Conservation (phyloP, 2,329 filamentous ascomycete species). For the Trichocomaceae sp. region DNA sequence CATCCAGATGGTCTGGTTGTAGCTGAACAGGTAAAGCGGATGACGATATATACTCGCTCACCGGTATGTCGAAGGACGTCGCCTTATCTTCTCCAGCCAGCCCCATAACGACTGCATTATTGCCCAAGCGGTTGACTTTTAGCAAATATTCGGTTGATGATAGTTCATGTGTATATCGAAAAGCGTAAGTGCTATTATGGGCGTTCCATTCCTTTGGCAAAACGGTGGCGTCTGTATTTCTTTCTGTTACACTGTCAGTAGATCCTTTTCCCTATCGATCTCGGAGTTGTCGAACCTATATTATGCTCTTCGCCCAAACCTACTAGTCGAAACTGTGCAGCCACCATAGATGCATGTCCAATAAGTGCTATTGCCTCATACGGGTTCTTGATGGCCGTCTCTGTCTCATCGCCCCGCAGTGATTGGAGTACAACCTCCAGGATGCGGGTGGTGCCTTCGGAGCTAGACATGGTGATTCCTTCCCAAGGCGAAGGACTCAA, state of each 20-base stretch:
- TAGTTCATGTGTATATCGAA: constrained; percentile 80
- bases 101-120: constrained; percentile 76
- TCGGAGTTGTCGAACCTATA: constrained; percentile 46
- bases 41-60: constrained; percentile 67
- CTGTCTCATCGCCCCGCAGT: constrained; percentile 22
- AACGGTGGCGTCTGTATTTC: constrained; percentile 28
- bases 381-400: constrained; percentile 36
- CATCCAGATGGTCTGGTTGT: constrained; percentile 23
- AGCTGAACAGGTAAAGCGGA: constrained; percentile 50
- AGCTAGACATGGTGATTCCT: constrained; percentile 7
- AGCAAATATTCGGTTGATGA: constrained; percentile 79
- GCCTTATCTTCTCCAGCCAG: constrained; percentile 78
- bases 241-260: constrained; percentile 19
- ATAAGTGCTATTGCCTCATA: constrained; percentile 82
- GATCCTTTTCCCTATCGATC: neutral
- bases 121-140: constrained; percentile 73
- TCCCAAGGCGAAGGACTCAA: neutral
- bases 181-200: constrained; percentile 59
- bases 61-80: constrained; percentile 65
- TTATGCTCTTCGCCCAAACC: constrained; percentile 79
- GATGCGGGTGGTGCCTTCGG: constrained; percentile 18
- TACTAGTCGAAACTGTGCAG: constrained; percentile 71
- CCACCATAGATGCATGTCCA: constrained; percentile 73
- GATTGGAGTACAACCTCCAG: constrained; percentile 27
- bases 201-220: constrained; percentile 77